These are phyloP conservation scores for Geotrichum carabidarum DNA, from an alignment of 1,139 yeast species.

Conservation along the genomic window DNA sequence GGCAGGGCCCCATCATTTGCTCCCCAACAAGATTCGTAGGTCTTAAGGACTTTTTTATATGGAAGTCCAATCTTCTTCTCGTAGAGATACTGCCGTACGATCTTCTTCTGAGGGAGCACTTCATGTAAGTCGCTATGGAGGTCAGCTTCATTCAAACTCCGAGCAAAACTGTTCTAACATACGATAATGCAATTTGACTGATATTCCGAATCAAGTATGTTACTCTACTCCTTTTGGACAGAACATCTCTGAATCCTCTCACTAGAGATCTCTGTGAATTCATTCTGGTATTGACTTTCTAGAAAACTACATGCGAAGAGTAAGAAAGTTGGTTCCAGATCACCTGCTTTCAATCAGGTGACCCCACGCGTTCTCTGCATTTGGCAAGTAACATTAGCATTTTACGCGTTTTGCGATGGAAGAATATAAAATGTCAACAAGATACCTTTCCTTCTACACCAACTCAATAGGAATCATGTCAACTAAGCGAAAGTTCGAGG, in stretches of 20 bases:
- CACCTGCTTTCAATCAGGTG: no score
- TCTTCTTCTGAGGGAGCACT: conserved; percentile 19
- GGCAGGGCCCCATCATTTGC: conserved; percentile 36
- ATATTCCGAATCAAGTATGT: no score
- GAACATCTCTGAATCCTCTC: no score
- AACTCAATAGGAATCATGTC: conserved; percentile 6
- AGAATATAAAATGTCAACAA: background rate
- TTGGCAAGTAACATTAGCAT: background rate
- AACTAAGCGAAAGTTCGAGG: conserved; percentile 13
- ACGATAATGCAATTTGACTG: no score
- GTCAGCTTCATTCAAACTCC: background rate
- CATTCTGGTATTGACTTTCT: no score
- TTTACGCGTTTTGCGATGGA: background rate
- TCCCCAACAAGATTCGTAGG: conserved; percentile 22
- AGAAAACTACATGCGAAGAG: no score
- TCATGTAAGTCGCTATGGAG: conserved; percentile 13
- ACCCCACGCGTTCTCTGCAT: background rate
- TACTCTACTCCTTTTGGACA: no score
- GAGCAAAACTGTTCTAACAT: no score
- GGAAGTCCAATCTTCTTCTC: conserved; percentile 21
- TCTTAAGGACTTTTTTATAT: conserved; percentile 17
- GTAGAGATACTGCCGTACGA: conserved; percentile 21
- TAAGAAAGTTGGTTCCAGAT: no score
- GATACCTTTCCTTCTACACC: background rate
- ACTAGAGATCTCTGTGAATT: no score